phyloP scores from a whole-genome alignment of 352 stramenopile species.

The Globisporangium barbulae region DNA sequence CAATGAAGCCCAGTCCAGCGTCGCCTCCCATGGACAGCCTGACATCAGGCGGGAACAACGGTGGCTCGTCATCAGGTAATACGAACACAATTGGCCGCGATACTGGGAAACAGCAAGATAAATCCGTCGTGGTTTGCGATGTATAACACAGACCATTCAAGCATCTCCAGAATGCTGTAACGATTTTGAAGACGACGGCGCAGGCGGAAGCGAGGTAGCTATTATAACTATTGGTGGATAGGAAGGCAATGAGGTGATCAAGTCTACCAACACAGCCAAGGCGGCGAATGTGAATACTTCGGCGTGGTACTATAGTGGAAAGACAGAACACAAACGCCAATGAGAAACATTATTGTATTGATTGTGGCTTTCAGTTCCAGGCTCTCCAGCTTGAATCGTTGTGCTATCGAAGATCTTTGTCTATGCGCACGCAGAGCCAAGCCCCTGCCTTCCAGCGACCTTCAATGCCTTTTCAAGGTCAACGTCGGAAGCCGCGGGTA shows the following conservation, averaged over 20 bases:
- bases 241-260: slow-evolving; percentile 6
- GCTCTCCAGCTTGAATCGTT: not conserved
- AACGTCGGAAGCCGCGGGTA: too few relatives aligned
- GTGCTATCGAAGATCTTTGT: not conserved
- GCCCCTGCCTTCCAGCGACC: not conserved
- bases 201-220: slow-evolving; percentile 8
- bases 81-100: slow-evolving; percentile 1
- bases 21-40: slow-evolving; percentile 35
- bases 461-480: not conserved
- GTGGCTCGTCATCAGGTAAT: slow-evolving; percentile 18
- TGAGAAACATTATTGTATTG: slow-evolving; percentile 19
- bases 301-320: slow-evolving; percentile 45
- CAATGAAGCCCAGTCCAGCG: slow-evolving; percentile 24
- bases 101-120: slow-evolving; percentile 19
- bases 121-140: slow-evolving; percentile 20
- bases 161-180: slow-evolving; percentile 11
- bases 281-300: slow-evolving; percentile 41
- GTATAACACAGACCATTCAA: slow-evolving; percentile 23
- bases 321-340: slow-evolving; percentile 13
- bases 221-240: slow-evolving; percentile 24
- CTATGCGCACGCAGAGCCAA: slow-evolving; percentile 11
- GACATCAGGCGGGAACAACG: slow-evolving; percentile 5
- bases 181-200: slow-evolving; percentile 14
- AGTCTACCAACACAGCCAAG: slow-evolving; percentile 7
- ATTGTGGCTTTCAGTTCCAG: not conserved